Percentiles rank a stretch among this genome's conserved stretches.
Evolutionary conservation across 495 filamentous ascomycete genomes (phyloP).

Genomic region (Daldinia loculata): DNA sequence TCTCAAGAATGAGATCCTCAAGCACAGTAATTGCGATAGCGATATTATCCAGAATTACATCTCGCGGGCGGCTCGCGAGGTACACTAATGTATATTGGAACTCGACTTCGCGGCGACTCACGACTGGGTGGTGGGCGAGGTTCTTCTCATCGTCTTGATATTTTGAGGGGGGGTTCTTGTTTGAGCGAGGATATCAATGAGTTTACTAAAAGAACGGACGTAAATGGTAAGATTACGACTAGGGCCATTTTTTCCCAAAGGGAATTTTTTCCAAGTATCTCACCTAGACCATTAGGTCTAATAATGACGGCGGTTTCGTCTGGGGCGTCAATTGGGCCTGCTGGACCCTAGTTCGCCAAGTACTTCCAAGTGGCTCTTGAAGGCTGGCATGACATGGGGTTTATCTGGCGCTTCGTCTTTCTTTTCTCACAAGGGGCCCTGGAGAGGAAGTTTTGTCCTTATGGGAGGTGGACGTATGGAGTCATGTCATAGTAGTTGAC

Average conservation of each 20-base stretch:
- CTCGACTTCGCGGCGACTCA: not conserved
- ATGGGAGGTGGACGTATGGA: too few relatives aligned
- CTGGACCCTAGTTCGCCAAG: too few relatives aligned
- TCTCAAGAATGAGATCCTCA: conserved; percentile 63
- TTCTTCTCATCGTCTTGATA: not conserved
- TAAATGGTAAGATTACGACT: not conserved
- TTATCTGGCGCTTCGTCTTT: too few relatives aligned
- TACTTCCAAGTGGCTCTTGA: too few relatives aligned
- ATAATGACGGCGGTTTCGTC: not conserved
- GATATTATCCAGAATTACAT: conserved; percentile 61
- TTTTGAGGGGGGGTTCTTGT: too few relatives aligned
- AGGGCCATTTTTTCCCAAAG: not conserved
- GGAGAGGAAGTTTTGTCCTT: too few relatives aligned
- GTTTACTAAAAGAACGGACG: too few relatives aligned
- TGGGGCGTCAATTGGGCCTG: not conserved
- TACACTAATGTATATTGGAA: conserved; percentile 3
- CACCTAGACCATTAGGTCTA: not conserved
- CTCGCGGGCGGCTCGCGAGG: conserved; percentile 49
- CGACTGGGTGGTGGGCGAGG: not conserved
- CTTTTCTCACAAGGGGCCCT: too few relatives aligned
- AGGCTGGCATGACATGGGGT: too few relatives aligned
- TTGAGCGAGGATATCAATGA: too few relatives aligned
- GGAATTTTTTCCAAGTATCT: not conserved
- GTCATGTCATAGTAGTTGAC: too few relatives aligned
- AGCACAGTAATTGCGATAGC: conserved; percentile 62